phyloP scores from a whole-genome alignment of 169 alveolate species.

The Eimeria maxima region DNA sequence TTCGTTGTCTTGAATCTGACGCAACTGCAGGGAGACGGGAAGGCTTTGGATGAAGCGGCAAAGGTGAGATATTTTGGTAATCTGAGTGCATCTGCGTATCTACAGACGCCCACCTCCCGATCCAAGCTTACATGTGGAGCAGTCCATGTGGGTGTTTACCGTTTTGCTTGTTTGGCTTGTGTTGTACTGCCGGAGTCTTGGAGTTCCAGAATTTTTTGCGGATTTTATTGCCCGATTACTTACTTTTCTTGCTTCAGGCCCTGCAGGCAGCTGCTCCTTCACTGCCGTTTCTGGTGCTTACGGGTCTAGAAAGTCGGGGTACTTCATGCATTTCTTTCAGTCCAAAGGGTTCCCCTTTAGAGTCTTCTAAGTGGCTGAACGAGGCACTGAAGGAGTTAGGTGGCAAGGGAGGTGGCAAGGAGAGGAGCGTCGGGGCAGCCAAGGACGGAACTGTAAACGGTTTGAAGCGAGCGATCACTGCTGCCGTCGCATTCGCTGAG shows the following conservation, averaged over 20 bases:
- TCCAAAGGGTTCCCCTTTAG: constrained; percentile 60
- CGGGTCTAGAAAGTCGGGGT: constrained; percentile 77
- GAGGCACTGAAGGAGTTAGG: constrained; percentile 72
- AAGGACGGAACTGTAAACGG: constrained; percentile 62
- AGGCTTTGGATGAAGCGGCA: constrained; percentile 81
- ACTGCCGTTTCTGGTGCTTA: constrained; percentile 69
- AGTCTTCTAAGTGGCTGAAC: constrained; percentile 77
- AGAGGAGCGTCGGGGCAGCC: constrained; percentile 82
- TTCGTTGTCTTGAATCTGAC: constrained; percentile 40
- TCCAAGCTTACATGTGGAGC: not conserved
- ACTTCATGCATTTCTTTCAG: constrained; percentile 71
- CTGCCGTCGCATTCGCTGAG: constrained; percentile 73
- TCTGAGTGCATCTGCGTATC: not conserved
- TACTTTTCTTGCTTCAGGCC: constrained; percentile 1
- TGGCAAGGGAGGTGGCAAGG: constrained; percentile 85
- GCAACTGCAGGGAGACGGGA: constrained; percentile 83
- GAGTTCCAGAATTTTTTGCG: too few relatives aligned
- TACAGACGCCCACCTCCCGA: not conserved
- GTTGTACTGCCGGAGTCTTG: not conserved
- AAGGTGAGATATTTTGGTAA: constrained; percentile 47
- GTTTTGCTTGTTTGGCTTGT: not conserved
- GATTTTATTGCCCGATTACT: not conserved
- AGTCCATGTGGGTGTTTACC: not conserved
- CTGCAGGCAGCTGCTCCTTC: constrained; percentile 53
- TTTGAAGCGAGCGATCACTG: constrained; percentile 46